Evolutionary conservation across 495 filamentous ascomycete genomes (phyloP).

Genomic region (Trichoderma reesei): DNA sequence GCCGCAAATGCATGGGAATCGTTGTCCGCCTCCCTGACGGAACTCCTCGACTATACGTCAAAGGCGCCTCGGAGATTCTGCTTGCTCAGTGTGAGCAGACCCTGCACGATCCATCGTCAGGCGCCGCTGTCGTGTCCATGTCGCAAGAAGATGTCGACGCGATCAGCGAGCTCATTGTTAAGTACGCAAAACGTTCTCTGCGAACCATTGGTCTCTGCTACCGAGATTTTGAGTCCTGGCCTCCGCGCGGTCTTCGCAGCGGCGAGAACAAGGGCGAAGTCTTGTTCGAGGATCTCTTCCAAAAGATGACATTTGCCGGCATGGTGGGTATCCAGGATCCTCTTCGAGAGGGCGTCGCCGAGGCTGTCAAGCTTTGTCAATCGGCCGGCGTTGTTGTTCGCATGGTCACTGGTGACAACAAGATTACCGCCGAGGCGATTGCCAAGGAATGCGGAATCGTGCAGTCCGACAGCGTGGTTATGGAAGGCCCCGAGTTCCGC

Average conservation of each 20-base stretch:
- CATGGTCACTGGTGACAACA: conserved; percentile 88
- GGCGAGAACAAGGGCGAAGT: conserved; percentile 54
- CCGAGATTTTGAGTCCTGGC: conserved; percentile 84
- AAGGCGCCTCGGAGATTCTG: conserved; percentile 85
- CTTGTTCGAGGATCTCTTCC: conserved; percentile 57
- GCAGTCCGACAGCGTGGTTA: conserved; percentile 58
- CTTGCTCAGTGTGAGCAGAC: conserved; percentile 61
- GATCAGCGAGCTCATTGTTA: conserved; percentile 56
- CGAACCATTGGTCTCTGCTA: conserved; percentile 82
- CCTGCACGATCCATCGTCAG: conserved; percentile 58
- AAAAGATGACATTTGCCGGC: conserved; percentile 66
- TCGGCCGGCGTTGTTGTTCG: conserved; percentile 73
- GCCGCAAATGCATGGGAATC: conserved; percentile 80
- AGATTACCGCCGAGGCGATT: conserved; percentile 72
- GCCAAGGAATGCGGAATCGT: conserved; percentile 77
- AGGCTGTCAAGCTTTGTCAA: conserved; percentile 65
- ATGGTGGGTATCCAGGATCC: conserved; percentile 86
- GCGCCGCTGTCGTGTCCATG: conserved; percentile 44
- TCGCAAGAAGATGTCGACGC: conserved; percentile 48
- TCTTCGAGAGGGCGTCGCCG: conserved; percentile 66
- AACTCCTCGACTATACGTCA: conserved; percentile 60
- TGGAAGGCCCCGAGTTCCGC: conserved; percentile 80
- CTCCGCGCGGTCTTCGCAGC: conserved; percentile 52
- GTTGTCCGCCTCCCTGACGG: conserved; percentile 48
- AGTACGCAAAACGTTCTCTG: conserved; percentile 72